These are phyloP conservation scores for Knoxia roxburghii DNA, from an alignment of 257 asterid species.

Conservation along the genomic window DNA sequence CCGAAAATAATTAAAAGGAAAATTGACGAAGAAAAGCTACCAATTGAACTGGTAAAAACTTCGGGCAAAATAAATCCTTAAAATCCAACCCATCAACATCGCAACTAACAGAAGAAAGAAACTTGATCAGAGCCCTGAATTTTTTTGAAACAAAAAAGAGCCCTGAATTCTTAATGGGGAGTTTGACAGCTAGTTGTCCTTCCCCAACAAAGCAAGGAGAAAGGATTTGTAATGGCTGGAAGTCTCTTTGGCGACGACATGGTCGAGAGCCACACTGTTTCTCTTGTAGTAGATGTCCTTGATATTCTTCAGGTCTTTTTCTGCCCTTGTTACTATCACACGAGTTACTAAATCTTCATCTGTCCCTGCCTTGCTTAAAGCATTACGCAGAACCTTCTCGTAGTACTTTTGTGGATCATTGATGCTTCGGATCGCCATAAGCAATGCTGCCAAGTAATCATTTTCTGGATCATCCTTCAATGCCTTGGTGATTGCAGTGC, in stretches of 20 bases:
- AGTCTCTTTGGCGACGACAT: constrained; percentile 59
- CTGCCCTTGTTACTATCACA: constrained; percentile 66
- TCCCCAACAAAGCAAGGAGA: constrained; percentile 60
- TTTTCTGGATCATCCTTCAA: constrained; percentile 40
- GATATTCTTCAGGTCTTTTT: constrained; percentile 50
- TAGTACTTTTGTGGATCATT: constrained; percentile 56
- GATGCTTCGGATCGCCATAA: constrained; percentile 48
- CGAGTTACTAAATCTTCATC: constrained; percentile 60
- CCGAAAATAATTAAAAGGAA: too few species aligned
- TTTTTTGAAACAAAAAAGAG: too few species aligned
- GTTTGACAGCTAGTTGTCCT: constrained; percentile 22
- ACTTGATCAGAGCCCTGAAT: too few species aligned
- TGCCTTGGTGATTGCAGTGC: constrained; percentile 66
- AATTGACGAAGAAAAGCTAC: too few species aligned
- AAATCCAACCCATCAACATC: too few species aligned
- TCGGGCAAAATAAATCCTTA: too few species aligned
- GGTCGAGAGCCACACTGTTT: constrained; percentile 55
- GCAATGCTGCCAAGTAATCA: constrained; percentile 39
- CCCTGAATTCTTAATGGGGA: too few species aligned
- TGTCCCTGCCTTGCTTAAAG: constrained; percentile 42
- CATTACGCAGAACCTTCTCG: constrained; percentile 66
- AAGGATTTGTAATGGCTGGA: constrained; percentile 64
- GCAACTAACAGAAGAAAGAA: too few species aligned
- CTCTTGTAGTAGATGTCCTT: constrained; percentile 54
- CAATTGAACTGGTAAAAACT: too few species aligned